Evolutionary conservation across 2,329 filamentous ascomycete genomes (phyloP), one percentile per base, ranked within the genome.

Genomic region (Xylaria hypoxylon): DNA sequence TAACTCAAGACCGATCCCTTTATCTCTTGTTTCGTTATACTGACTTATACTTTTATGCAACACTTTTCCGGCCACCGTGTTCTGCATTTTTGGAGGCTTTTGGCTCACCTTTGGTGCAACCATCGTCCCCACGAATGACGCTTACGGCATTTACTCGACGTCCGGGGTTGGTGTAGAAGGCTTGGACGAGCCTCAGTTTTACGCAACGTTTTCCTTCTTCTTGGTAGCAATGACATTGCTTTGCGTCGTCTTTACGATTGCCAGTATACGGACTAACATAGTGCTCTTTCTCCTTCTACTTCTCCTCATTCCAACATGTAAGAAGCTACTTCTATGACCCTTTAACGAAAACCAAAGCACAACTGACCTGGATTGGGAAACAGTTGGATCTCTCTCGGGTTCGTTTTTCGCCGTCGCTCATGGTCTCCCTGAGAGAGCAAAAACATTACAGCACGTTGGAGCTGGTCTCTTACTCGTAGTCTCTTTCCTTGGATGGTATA

Each of bases 21-120:
- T 17, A 5, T 17, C 22, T 40, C 19, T 38, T 4, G 1, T 24
- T 31, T 19, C 15, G 13, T 24, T 28, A 42, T 55, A 19, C 50
- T 52, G 24, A 60, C 45, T 47, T 47, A 31, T 35, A 28, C n/a
- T 55, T 22, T 17, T 38, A 62, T 11, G 59, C 40, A 62, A 62
- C 22, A 62, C 59, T 15, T 62, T 62, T 26, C 59, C 50, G 28
- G 38, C 59, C 7, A 62, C 59, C 5, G 59, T 62, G 3, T 62
- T 62, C 28, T 19, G 26, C 19, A 2, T 31, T 15, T 62, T 62
- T 22, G 59, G 59, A 19, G 59, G 59, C 19, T 62, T 62, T 22
- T 62, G 59, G 59, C 38, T 62, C 22, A 62, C 59, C 13, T 53
- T 62, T 22, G 59, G 59, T 31, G 38, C 50, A 19, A 62, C 59